phyloP scores from a whole-genome alignment of 1,284 basidiomycete species.

The Athelia psychrophila region DNA sequence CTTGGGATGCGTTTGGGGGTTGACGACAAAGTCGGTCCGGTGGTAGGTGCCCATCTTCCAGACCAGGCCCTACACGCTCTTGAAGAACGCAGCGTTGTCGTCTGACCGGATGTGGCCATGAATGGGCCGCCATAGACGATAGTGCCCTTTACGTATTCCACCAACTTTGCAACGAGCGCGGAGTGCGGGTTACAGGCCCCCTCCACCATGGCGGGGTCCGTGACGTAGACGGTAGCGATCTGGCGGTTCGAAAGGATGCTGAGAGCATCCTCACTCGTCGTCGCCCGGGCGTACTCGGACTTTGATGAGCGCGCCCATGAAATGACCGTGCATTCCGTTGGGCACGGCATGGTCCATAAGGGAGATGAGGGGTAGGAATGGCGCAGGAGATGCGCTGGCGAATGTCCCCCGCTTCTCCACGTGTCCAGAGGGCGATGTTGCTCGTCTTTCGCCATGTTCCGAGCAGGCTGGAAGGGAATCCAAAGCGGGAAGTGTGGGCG shows the following conservation, averaged over 20 bases:
- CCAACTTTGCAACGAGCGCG: slow-evolving; percentile 21
- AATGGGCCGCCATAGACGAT: slow-evolving; percentile 32
- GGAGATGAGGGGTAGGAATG: background rate
- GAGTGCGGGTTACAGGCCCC: slow-evolving; percentile 7
- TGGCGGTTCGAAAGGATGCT: background rate
- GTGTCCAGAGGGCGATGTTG: too few relatives aligned
- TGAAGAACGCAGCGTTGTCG: slow-evolving; percentile 25
- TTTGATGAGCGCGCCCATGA: background rate
- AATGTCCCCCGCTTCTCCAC: too few relatives aligned
- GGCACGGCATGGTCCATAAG: background rate
- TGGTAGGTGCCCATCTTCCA: slow-evolving; percentile 34
- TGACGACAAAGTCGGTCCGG: slow-evolving; percentile 27
- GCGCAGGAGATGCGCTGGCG: too few relatives aligned
- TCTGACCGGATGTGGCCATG: slow-evolving; percentile 18
- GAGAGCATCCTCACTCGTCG: background rate
- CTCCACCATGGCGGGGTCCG: background rate
- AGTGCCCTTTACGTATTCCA: slow-evolving; percentile 27
- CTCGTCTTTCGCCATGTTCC: too few relatives aligned
- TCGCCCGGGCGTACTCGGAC: background rate
- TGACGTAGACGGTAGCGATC: background rate
- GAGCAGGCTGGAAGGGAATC: too few relatives aligned
- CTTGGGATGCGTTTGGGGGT: slow-evolving; percentile 18
- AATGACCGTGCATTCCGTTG: background rate
- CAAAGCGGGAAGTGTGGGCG: too few relatives aligned
- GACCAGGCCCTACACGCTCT: slow-evolving; percentile 23